Evolutionary conservation across 116 monocot species (phyloP).

Genomic region (Papilionanthe hybrid): DNA sequence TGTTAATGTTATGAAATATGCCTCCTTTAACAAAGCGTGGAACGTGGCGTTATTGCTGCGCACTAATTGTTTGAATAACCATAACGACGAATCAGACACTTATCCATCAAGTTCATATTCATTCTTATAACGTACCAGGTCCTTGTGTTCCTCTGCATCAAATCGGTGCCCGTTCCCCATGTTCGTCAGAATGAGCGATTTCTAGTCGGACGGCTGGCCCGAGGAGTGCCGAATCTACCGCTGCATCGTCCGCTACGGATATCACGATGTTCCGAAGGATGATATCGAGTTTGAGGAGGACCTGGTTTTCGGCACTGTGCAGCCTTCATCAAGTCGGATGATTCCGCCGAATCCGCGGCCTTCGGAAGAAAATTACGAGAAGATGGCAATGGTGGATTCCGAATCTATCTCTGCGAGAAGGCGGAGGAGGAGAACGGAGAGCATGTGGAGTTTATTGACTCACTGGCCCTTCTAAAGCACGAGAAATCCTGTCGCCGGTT

Average conservation of each 20-base stretch:
- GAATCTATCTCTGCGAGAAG: background rate
- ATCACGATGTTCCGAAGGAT: slow-evolving; percentile 1
- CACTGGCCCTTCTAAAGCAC: background rate
- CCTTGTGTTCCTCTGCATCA: slow-evolving; percentile 12
- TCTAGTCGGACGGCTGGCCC: slow-evolving; percentile 3
- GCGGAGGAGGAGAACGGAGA: slow-evolving; percentile 28
- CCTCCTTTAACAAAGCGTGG: too few relatives aligned
- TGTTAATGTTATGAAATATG: too few relatives aligned
- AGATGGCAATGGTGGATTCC: background rate
- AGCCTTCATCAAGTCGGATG: background rate
- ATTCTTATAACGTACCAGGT: background rate
- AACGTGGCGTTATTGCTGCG: too few relatives aligned
- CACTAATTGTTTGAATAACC: background rate
- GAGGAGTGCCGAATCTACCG: background rate
- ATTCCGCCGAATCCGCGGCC: background rate
- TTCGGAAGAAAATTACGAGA: background rate
- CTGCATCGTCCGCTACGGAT: slow-evolving; percentile 6
- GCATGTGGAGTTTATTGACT: background rate
- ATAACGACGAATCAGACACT: background rate
- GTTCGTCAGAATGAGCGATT: background rate
- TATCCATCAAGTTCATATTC: background rate
- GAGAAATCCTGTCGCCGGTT: background rate
- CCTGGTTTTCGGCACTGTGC: slow-evolving; percentile 3
- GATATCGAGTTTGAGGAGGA: background rate
- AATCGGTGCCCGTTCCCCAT: slow-evolving; percentile 3